These are phyloP conservation scores for Tritrichomonas musculus DNA, from an alignment of 208 protist genomes.

Conservation along the genomic window DNA sequence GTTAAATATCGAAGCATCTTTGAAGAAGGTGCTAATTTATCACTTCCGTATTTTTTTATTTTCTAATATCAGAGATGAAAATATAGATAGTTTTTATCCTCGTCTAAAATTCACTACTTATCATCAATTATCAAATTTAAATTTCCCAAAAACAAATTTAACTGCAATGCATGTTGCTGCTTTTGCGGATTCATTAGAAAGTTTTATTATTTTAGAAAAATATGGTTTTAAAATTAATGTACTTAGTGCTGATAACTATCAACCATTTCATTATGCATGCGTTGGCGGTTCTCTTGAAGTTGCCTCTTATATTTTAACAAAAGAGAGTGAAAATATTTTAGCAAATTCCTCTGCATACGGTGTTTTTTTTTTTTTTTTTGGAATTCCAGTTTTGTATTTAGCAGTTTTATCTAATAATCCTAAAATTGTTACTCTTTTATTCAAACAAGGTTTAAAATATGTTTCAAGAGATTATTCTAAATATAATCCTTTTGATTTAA, in stretches of 20 bases:
- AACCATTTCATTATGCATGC: background rate
- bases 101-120: too few species aligned
- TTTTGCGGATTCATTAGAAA: background rate
- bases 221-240: background rate
- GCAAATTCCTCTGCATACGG: background rate
- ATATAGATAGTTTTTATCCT: too few species aligned
- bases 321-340: background rate
- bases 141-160: background rate
- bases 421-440: background rate
- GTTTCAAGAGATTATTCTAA: background rate
- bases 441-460: background rate
- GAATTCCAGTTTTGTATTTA: background rate
- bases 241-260: too few species aligned
- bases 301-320: background rate
- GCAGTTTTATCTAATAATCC: background rate
- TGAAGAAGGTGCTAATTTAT: too few species aligned
- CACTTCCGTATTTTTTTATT: too few species aligned
- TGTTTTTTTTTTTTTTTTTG: background rate
- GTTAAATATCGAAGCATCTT: too few species aligned
- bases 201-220: background rate
- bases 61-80: too few species aligned
- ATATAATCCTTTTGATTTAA: background rate
- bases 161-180: background rate
- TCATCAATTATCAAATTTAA: background rate
- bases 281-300: background rate